phyloP scores from a whole-genome alignment of 225 moss, liverwort and hornwort species.

The Physcomitrium patens region DNA sequence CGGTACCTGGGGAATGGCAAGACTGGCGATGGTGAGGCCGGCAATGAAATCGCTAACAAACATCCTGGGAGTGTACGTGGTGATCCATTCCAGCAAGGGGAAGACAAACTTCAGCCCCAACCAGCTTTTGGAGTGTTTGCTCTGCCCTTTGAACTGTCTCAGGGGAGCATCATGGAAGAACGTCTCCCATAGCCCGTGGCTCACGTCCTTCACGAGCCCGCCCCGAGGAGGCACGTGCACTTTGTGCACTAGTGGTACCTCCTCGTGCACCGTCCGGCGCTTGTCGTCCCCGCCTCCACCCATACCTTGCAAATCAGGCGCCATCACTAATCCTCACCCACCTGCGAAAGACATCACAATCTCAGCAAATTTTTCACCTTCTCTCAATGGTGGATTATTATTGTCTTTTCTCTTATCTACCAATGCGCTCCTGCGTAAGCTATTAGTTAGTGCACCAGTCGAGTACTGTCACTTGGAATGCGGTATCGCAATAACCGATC shows the following conservation, averaged over 20 bases:
- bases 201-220: constrained; percentile 1
- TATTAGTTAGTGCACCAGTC: no score
- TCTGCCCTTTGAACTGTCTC: constrained; percentile 55
- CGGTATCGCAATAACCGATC: no score
- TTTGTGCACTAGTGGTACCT: constrained; percentile 62
- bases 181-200: constrained; percentile 51
- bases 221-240: constrained; percentile 48
- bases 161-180: constrained; percentile 79
- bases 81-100: constrained; percentile 68
- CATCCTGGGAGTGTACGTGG: constrained; percentile 29
- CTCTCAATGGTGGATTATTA: no score
- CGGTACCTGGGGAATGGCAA: constrained; percentile 77
- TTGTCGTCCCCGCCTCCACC: neutral
- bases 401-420: no score
- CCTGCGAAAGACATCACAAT: neutral
- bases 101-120: constrained; percentile 61
- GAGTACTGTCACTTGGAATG: no score
- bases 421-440: no score
- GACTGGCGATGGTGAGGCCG: constrained; percentile 87
- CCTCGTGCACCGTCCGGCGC: constrained; percentile 4
- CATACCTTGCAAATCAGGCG: constrained; percentile 20
- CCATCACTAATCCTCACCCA: constrained; percentile 30
- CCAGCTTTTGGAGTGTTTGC: constrained; percentile 20
- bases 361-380: neutral
- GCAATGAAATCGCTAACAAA: constrained; percentile 59